Evolutionary conservation across 2,329 filamentous ascomycete species (phyloP).

Genomic region (Alternaria consortialis): DNA sequence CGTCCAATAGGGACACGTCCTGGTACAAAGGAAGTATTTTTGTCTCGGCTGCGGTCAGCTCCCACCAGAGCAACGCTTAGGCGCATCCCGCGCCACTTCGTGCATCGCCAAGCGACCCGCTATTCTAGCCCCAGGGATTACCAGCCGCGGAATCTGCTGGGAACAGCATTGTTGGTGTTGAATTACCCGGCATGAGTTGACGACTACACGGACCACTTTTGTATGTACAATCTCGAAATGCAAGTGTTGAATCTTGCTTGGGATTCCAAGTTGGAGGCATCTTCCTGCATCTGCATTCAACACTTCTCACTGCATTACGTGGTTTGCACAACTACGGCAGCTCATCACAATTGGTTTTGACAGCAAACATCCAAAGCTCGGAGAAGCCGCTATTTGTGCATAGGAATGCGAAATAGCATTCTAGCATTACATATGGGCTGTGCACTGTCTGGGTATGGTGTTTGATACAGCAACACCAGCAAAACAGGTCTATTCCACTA

Average conservation of each 20-base stretch:
- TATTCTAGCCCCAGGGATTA: slow-evolving; percentile 21
- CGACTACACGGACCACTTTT: not conserved
- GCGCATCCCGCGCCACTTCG: slow-evolving; percentile 1
- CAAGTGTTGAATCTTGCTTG: not conserved
- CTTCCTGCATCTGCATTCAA: not conserved
- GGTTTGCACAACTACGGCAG: not conserved
- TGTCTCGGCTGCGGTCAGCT: slow-evolving; percentile 28
- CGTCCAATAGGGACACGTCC: slow-evolving; percentile 10
- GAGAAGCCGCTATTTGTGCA: slow-evolving; percentile 1
- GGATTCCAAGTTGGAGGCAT: not conserved
- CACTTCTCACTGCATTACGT: not conserved
- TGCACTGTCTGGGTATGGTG: not conserved
- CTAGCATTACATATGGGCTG: not conserved
- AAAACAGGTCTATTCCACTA: slow-evolving; percentile 22
- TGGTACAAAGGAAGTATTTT: slow-evolving; percentile 26
- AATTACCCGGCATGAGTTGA: not conserved
- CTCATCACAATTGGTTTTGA: not conserved
- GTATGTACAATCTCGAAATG: not conserved
- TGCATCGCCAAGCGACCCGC: slow-evolving; percentile 26
- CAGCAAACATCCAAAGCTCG: not conserved
- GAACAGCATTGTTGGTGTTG: slow-evolving; percentile 8
- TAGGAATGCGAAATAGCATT: not conserved
- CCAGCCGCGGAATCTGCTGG: slow-evolving; percentile 13
- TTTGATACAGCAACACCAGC: slow-evolving; percentile 9
- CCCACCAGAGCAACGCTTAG: slow-evolving; percentile 11